Evolutionary conservation across 2,329 filamentous ascomycete genomes (phyloP).

Genomic region (Hypocrella siamensis): DNA sequence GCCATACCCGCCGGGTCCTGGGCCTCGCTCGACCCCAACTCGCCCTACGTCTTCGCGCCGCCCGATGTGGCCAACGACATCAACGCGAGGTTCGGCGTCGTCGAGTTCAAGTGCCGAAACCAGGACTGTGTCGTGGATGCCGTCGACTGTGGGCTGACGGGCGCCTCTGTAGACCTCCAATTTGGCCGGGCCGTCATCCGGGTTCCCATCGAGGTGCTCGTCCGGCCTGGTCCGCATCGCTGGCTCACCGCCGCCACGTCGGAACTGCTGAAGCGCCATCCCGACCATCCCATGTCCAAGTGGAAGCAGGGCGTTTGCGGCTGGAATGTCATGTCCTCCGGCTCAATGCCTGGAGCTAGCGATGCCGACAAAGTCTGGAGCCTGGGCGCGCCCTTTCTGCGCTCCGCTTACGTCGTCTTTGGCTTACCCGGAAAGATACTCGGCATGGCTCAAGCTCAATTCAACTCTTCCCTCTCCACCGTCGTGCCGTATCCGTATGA

Average conservation of each 20-base stretch:
- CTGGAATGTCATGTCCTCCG: conserved; percentile 35
- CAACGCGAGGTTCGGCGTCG: neutral
- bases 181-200: conserved; percentile 38
- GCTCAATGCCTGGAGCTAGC: conserved; percentile 15
- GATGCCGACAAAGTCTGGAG: conserved; percentile 19
- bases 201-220: conserved; percentile 28
- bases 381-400: conserved; percentile 43
- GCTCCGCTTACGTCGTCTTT: conserved; percentile 41
- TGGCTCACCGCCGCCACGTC: conserved; percentile 21
- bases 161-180: conserved; percentile 9
- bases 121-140: neutral
- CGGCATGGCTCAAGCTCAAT: conserved; percentile 35
- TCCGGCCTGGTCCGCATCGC: conserved; percentile 38
- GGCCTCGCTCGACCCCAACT: conserved; percentile 12
- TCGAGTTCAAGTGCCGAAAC: neutral
- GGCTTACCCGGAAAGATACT: conserved; percentile 34
- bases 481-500: conserved; percentile 15
- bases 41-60: neutral
- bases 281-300: neutral
- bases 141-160: neutral
- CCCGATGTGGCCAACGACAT: neutral
- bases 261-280: conserved; percentile 19
- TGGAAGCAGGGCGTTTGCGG: conserved; percentile 25
- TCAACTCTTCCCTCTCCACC: conserved; percentile 26
- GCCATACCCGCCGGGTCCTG: neutral